Percentiles rank a stretch among this genome's conserved stretches.
phyloP scores from a whole-genome alignment of 169 alveolate genomes.

The Ichthyophthirius multifiliis region DNA sequence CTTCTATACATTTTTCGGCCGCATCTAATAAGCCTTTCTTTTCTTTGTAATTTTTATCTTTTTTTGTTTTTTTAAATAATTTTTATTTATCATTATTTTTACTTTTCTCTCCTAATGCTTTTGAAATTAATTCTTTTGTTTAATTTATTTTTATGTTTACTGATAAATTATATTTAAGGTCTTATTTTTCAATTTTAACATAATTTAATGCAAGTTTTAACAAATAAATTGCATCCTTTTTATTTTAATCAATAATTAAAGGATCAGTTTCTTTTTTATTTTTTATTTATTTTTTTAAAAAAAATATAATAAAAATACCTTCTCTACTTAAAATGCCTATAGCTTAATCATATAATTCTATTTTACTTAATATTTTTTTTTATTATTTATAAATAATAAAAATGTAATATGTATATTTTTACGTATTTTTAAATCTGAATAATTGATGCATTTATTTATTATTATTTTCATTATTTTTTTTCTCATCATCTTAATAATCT shows the following conservation, averaged over 20 bases:
- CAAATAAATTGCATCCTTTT: not conserved
- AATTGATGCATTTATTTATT: not conserved
- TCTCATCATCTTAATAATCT: not conserved
- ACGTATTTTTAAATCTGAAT: not conserved
- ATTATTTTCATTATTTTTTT: not conserved
- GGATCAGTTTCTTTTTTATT: not conserved
- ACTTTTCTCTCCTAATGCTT: not conserved
- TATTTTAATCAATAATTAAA: not conserved
- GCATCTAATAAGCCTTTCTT: not conserved
- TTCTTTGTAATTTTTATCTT: not conserved
- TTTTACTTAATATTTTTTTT: not conserved
- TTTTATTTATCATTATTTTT: not conserved
- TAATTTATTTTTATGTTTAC: not conserved
- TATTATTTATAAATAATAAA: not conserved
- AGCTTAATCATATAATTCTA: not conserved
- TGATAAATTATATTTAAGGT: not conserved
- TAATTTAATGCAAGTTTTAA: not conserved
- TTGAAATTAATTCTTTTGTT: not conserved
- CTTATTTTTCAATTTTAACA: not conserved
- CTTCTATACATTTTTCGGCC: not conserved
- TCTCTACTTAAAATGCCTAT: not conserved
- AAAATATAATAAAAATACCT: not conserved
- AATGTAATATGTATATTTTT: not conserved
- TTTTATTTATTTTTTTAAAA: not conserved
- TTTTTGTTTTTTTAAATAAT: not conserved